Conservation (phyloP, 2,329 filamentous ascomycete species). For the Aspergillus phoenicis region DNA sequence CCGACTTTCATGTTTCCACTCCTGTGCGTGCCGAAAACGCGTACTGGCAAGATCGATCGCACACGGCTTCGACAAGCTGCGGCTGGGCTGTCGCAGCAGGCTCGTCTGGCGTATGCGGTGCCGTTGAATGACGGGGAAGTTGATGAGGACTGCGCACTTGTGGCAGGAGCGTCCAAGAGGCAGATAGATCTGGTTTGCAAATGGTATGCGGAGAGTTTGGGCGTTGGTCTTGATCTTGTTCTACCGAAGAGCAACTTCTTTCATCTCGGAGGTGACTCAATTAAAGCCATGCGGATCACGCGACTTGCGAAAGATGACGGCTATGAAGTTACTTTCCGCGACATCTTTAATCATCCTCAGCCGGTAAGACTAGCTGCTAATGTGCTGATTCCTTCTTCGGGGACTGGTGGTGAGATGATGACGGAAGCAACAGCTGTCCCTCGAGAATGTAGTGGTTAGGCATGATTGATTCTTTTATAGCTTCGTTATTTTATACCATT, state of each 20-base stretch:
- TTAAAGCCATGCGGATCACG: not conserved
- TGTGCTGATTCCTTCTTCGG: no score
- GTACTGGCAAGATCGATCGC: not conserved
- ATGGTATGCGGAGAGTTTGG: not conserved
- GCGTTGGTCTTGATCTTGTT: not conserved
- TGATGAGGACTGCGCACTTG: not conserved
- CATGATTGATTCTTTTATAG: no score
- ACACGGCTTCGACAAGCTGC: not conserved
- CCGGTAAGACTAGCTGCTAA: no score
- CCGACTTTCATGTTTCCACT: not conserved
- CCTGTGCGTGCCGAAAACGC: not conserved
- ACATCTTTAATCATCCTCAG: no score
- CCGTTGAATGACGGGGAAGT: not conserved
- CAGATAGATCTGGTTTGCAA: no score
- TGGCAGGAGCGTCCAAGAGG: no score
- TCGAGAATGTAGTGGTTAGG: no score
- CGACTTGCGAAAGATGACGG: no score
- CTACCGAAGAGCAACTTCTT: not conserved
- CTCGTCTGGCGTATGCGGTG: not conserved
- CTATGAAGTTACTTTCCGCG: no score
- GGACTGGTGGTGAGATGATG: no score
- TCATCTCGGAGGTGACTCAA: not conserved
- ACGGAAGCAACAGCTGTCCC: no score
- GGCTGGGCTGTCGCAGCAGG: not conserved
- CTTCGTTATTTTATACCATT: no score